These are phyloP conservation scores for Erodium texanum DNA, from an alignment of 441 rosid species.

Conservation along the genomic window DNA sequence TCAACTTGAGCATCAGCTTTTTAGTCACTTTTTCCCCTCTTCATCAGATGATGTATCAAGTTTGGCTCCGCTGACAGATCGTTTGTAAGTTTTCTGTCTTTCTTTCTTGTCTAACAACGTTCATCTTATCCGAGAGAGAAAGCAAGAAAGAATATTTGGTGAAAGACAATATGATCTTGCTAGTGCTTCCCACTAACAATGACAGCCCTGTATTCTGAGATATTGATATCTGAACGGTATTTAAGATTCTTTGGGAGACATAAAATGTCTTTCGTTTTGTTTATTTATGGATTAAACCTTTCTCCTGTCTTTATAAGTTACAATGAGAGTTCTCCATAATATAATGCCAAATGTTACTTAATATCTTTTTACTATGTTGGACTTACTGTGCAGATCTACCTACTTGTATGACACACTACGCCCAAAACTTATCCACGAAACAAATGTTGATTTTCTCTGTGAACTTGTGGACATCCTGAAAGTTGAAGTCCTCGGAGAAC, in stretches of 20 bases:
- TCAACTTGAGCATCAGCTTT: conserved; percentile 92
- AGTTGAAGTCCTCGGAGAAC: conserved; percentile 91
- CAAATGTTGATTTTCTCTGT: conserved; percentile 81
- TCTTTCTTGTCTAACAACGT: neutral
- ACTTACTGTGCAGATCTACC: conserved; percentile 52
- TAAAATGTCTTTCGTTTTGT: neutral
- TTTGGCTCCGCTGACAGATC: conserved; percentile 88
- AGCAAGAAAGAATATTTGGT: neutral
- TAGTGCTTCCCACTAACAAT: no score
- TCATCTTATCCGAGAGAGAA: neutral
- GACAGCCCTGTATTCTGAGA: no score
- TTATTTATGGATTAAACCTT: neutral
- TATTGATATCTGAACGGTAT: neutral
- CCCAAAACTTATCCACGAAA: conserved; percentile 86
- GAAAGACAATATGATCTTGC: no score
- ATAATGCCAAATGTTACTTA: neutral
- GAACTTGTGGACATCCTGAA: conserved; percentile 91
- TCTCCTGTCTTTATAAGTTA: neutral
- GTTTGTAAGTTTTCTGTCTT: conserved; percentile 48
- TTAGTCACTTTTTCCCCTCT: conserved; percentile 89
- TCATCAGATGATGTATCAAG: conserved; percentile 77
- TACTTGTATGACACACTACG: conserved; percentile 87
- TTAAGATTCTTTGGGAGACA: neutral
- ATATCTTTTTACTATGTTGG: conserved; percentile 14
- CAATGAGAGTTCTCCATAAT: neutral